These are phyloP conservation scores for Aspergillus latus DNA, from an alignment of 2,329 filamentous ascomycete species.

Conservation along the genomic window DNA sequence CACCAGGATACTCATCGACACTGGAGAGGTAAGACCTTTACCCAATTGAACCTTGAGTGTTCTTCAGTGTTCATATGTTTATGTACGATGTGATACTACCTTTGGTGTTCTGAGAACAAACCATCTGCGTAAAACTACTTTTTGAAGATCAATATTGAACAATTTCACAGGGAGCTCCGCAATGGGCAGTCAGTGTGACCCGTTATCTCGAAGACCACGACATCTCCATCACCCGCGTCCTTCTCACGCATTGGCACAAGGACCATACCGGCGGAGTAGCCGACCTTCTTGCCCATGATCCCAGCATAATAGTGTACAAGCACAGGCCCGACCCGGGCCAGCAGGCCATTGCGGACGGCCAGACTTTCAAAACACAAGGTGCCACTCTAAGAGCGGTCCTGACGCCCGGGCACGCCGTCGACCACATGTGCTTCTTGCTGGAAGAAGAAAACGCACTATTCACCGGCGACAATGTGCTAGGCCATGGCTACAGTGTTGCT, in stretches of 20 bases:
- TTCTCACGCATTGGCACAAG: constrained; percentile 48
- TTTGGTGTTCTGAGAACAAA: too few species aligned
- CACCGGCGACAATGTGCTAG: constrained; percentile 77
- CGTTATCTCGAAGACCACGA: neutral
- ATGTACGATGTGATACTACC: too few species aligned
- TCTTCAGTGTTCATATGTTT: too few species aligned
- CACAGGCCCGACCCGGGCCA: constrained; percentile 32
- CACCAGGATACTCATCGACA: constrained; percentile 32
- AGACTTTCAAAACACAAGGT: constrained; percentile 40
- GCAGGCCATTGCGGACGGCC: constrained; percentile 38
- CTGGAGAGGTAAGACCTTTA: constrained; percentile 15
- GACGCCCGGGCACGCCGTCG: constrained; percentile 68
- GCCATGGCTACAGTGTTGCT: constrained; percentile 50
- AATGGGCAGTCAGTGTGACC: neutral
- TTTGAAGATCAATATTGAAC: too few species aligned
- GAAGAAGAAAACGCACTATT: constrained; percentile 74
- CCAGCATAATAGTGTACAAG: constrained; percentile 39
- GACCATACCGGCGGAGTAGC: constrained; percentile 47
- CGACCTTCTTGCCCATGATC: constrained; percentile 37
- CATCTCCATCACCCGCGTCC: constrained; percentile 40
- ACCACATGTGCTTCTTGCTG: constrained; percentile 72
- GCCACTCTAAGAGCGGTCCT: constrained; percentile 44
- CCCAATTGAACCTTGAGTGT: too few species aligned
- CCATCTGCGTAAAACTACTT: neutral
- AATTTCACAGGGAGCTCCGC: neutral